A percentile compares a stretch with the other conserved stretches of the same genome.
These are phyloP conservation scores for Piromyces finnis DNA, from an alignment of 192 early-diverging fungal genomes.

Conservation along the genomic window DNA sequence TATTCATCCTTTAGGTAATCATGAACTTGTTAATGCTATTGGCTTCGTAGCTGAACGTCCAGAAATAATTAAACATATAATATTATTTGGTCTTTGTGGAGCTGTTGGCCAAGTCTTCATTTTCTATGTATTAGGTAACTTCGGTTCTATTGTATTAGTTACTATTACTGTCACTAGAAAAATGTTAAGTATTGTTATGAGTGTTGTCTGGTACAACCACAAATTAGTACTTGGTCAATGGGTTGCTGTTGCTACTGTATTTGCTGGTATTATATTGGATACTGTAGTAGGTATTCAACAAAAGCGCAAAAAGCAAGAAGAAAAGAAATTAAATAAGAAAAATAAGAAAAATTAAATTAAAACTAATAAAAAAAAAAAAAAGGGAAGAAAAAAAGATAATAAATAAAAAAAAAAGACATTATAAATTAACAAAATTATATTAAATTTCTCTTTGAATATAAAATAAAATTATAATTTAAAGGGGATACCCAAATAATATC, in stretches of 20 bases:
- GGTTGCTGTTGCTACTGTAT: slow-evolving; percentile 68
- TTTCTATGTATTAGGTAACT: slow-evolving; percentile 79
- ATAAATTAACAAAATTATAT: too few species aligned
- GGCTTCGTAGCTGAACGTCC: slow-evolving; percentile 63
- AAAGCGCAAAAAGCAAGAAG: background rate
- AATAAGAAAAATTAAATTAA: background rate
- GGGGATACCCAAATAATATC: too few species aligned
- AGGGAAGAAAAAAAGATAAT: too few species aligned
- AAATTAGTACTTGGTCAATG: slow-evolving; percentile 62
- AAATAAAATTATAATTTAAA: too few species aligned
- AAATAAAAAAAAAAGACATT: too few species aligned
- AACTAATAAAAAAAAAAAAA: background rate
- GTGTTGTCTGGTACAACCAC: slow-evolving; percentile 78
- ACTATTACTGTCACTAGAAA: slow-evolving; percentile 93
- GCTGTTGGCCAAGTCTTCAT: slow-evolving; percentile 97
- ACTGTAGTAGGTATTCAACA: background rate
- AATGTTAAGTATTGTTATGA: slow-evolving; percentile 84
- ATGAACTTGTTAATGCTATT: slow-evolving; percentile 56
- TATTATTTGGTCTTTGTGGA: slow-evolving; percentile 79
- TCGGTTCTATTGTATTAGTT: slow-evolving; percentile 77
- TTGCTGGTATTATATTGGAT: slow-evolving; percentile 16
- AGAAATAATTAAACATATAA: slow-evolving; percentile 57
- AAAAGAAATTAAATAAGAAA: background rate
- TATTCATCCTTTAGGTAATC: slow-evolving; percentile 14
- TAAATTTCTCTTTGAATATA: too few species aligned